Base-by-base conservation (phyloP, 2,329 filamentous ascomycete species). In the Fusarium longipes region DNA sequence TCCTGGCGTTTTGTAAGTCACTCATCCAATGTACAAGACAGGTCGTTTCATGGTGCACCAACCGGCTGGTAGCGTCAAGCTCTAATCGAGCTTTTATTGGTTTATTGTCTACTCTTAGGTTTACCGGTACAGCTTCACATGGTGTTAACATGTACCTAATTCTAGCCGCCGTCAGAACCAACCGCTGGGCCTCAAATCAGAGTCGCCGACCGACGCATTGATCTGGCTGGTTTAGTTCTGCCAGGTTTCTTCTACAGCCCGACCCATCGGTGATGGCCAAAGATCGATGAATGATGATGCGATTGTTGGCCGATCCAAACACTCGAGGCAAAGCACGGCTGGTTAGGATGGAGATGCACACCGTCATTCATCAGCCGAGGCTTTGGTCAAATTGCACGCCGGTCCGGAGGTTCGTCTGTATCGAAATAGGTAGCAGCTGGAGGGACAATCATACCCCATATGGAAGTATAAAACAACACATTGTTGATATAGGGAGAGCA, bases 1-100 rank as follows among this genome's bases (percentile, higher is more conserved):
- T 35, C 44, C 22, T 48, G 25, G 18, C 22, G 40, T 22, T 53
- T 43, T 39, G 22, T 15, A 57, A 45, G 35, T 50, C 35, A 25
- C 35, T n/a, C 49, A 56, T 44, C 38, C 22, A 48, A 36, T 48
- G 27, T 42, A 25, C 29, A 48, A 59, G 54, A 65, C 60, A 42
- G 27, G 38, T 64, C 52, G 53, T 39, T 67, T 67, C 63, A 43
- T 67, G 30, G 43, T 53, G 49, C 44, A 63, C 66, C 68, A 68
- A 54, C 63, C 57, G 29, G 44, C 29, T 42, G 51, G 60, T 63
- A 58, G 52, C 48, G 49, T 48, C 45, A 11, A 39, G 45, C 38
- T 38, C 32, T 54, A 9, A 5, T 25, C 49, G 40, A n/a, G 24
- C 30, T 38, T 33, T 53, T 10, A 65, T 70, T 72, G 62, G 57